These are phyloP conservation scores for Coemansia sp. DNA, from an alignment of 192 early-diverging fungal genomes.

Conservation along the genomic window DNA sequence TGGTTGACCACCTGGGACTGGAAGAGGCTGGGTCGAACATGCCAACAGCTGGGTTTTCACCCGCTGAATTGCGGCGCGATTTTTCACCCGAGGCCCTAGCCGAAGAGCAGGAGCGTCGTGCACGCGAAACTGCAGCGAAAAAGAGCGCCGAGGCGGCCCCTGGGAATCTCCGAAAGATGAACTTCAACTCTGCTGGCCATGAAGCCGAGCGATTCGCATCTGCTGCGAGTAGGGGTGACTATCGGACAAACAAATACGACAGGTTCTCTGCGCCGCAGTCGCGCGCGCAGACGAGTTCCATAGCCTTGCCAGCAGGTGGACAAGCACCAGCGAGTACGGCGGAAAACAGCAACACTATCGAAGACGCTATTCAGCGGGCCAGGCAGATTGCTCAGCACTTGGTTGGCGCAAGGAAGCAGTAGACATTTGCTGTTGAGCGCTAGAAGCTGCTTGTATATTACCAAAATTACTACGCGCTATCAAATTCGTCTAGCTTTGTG, in stretches of 20 bases:
- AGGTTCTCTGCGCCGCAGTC: neutral
- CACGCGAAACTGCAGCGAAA: slow-evolving; percentile 32
- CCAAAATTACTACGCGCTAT: neutral
- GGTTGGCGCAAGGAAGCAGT: slow-evolving; percentile 7
- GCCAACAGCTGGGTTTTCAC: slow-evolving; percentile 66
- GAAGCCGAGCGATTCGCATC: neutral
- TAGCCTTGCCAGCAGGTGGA: neutral
- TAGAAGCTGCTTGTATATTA: neutral
- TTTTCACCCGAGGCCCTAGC: slow-evolving; percentile 33
- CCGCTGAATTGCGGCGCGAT: slow-evolving; percentile 33
- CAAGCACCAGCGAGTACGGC: neutral
- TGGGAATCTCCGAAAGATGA: slow-evolving; percentile 14
- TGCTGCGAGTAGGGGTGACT: neutral
- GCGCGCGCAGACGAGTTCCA: slow-evolving; percentile 1
- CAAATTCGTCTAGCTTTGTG: slow-evolving; percentile 1
- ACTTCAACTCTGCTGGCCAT: slow-evolving; percentile 27
- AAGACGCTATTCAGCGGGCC: slow-evolving; percentile 41
- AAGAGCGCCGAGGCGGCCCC: slow-evolving; percentile 26
- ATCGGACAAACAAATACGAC: neutral
- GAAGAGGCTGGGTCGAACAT: slow-evolving; percentile 83
- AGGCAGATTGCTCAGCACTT: slow-evolving; percentile 46
- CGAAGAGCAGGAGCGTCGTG: slow-evolving; percentile 34
- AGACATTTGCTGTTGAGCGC: neutral
- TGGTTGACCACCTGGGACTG: slow-evolving; percentile 78
- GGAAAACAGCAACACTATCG: slow-evolving; percentile 19